Percentiles rank a stretch among this genome's conserved stretches.
Evolutionary conservation across 352 stramenopile genomes (phyloP).

Genomic region (Phytophthora lateralis): DNA sequence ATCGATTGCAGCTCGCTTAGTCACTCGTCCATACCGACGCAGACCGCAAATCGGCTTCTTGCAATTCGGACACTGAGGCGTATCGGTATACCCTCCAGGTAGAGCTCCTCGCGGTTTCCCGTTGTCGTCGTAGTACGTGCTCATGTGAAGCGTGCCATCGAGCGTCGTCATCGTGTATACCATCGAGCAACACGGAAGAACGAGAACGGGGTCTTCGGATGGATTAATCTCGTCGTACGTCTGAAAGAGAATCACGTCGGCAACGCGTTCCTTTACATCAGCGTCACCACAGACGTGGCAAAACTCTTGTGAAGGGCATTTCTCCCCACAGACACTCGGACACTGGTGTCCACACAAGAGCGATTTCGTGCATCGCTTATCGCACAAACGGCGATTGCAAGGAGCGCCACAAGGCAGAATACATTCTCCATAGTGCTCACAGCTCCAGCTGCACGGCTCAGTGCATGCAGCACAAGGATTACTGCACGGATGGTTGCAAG

Average conservation of each 20-base stretch:
- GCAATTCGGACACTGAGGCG: constrained; percentile 53
- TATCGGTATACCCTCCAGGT: constrained; percentile 33
- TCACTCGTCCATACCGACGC: constrained; percentile 48
- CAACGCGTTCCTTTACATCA: constrained; percentile 43
- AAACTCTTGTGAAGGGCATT: constrained; percentile 54
- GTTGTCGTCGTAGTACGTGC: constrained; percentile 36
- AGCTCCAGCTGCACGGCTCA: constrained; percentile 75
- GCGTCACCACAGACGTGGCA: constrained; percentile 63
- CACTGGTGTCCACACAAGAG: constrained; percentile 77
- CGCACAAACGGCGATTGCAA: constrained; percentile 50
- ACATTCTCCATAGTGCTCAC: constrained; percentile 61
- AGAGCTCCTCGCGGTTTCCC: constrained; percentile 26
- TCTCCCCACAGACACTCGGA: constrained; percentile 76
- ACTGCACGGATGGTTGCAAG: constrained; percentile 52
- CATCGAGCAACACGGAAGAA: constrained; percentile 70
- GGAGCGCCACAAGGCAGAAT: constrained; percentile 60
- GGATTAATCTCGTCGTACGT: constrained; percentile 66
- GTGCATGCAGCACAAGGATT: constrained; percentile 70
- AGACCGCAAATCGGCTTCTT: constrained; percentile 46
- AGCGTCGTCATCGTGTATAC: constrained; percentile 71
- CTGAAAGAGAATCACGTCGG: constrained; percentile 69
- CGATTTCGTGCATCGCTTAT: constrained; percentile 52
- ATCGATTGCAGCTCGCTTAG: constrained; percentile 47
- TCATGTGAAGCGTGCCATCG: constrained; percentile 63
- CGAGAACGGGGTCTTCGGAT: constrained; percentile 66